Base-by-base conservation (phyloP, 257 asterid genomes). In the Dorcoceras hygrometricum region DNA sequence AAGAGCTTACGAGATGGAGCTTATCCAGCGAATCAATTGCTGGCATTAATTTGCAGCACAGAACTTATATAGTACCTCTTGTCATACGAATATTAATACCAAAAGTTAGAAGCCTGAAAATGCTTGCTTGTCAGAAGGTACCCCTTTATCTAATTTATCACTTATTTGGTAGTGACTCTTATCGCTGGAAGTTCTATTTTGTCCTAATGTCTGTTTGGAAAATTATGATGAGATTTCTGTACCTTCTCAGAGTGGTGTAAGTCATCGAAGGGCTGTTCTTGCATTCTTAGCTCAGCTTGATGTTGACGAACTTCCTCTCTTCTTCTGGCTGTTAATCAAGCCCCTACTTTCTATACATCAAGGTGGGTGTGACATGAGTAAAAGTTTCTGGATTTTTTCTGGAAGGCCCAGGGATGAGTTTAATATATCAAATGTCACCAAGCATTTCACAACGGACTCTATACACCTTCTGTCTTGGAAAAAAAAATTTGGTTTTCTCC, bases 1-100 rank as follows among this genome's bases (percentile, higher is more conserved):
- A 93, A 71, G 96, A 88, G 82, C 90, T 93, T 68, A 82, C 99
- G 8, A 80, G 82, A 62, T 88, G 97, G 99, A 88, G 90, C 80
- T 73, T 93, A 70, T 93, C 95, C 29, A 86, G 82, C 73, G 81
- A 79, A 23, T 80, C 97, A 12, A 69, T 63, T 48, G 59, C 70
- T 76, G 62, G 86, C 67, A 80, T 93, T 63, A 88, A 88, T 73
- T 78, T 55, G 63, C 74, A 68, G 46, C 96, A 93, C 76, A 86
- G 97, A 79, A 57, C 70, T 77, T 59, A 68, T 80, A 73, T 90
- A 81, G 82, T 88, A 72, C 99, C 95, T 59, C 72, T 90, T 63
- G 87, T 88, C 73, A 76, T 88, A 75, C 86, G 89, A 23, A 31
- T 90, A 71, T 80, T 93, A 58, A 77, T 83, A 65, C 89, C 99